Evolutionary conservation across 768 basidiomycete species (phyloP), one percentile per base, ranked within the genome.

Genomic region (Heimioporus sp.): DNA sequence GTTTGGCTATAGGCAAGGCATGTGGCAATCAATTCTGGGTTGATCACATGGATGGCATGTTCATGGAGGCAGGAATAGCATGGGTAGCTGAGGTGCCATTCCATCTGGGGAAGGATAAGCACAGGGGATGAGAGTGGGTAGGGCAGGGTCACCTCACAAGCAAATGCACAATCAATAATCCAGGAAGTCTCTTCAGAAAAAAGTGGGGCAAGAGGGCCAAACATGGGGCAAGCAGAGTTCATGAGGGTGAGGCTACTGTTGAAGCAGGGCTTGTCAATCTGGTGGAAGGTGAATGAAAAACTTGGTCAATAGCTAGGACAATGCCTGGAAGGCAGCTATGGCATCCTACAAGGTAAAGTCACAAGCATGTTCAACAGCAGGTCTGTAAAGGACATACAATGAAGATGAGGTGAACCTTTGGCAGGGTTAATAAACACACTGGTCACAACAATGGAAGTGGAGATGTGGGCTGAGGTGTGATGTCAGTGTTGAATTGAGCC

Each of bases 271-370:
- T 96, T 92, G 17, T 92, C 89, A 47, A 95, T 91, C 93, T 28
- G 92, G 63, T 15, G 31, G 47, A 36, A 35, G 41, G 53, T 55
- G 55, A 55, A 57, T 45, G 59, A 54, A 48, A 32, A 1, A 48
- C 45, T 56, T 38, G 49, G 43, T 39, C 12, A 46, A 51, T 24
- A 45, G 32, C n/a, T n/a, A n/a, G n/a, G 31, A 30, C 75, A 52
- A n/a, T 64, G 88, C 91, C 80, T 94, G 89, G 49, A 97, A 83
- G 15, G 92, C 90, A 59, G 88, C 89, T 92, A 98, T 96, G n/a
- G 92, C 86, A 54, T 98, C 94, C 54, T 86, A 79, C 43, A 96
- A 74, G 16, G 82, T 80, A 58, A 92, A 87, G 31, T 79, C 81
- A 93, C 53, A 51, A 92, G 71, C 35, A 76, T 75, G 12, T 82